These are phyloP conservation scores for Fraxinus velutina DNA, from an alignment of 305 asterid species.

Conservation along the genomic window DNA sequence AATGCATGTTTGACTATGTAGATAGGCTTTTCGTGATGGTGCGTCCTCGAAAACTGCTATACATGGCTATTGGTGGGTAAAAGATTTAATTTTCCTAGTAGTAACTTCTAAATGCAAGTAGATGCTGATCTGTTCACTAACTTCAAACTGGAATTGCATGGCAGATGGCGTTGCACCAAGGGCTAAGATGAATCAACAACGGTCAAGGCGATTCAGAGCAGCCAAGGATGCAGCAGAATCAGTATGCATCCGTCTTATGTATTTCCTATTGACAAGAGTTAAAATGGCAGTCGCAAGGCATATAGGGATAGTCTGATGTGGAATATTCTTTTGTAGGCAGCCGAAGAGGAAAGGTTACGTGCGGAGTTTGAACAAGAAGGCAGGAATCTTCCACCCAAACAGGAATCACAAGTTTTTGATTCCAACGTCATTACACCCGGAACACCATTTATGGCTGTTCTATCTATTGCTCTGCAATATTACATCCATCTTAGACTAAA, in stretches of 20 bases:
- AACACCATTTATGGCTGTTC: conserved; percentile 88
- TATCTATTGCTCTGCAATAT: conserved; percentile 81
- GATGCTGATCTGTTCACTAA: conserved; percentile 17
- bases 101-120: conserved; percentile 13
- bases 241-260: conserved; percentile 38
- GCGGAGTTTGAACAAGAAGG: conserved; percentile 87
- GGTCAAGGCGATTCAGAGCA: conserved; percentile 95
- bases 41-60: conserved; percentile 84
- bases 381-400: conserved; percentile 88
- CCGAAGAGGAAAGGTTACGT: conserved; percentile 87
- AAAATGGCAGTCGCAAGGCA: not conserved
- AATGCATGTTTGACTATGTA: conserved; percentile 90
- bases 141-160: conserved; percentile 29
- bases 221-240: conserved; percentile 96
- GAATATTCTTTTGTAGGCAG: conserved; percentile 55
- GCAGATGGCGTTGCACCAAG: conserved; percentile 98
- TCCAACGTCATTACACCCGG: conserved; percentile 99
- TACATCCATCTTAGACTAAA: conserved; percentile 76
- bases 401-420: conserved; percentile 76
- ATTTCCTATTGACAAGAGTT: not conserved
- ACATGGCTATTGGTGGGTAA: conserved; percentile 94
- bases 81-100: conserved; percentile 19
- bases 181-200: conserved; percentile 98
- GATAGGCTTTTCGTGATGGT: conserved; percentile 94
- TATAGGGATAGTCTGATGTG: conserved; percentile 9